Evolutionary conservation across 2,329 filamentous ascomycete species (phyloP).

Genomic region (Pseudogymnoascus sp.): DNA sequence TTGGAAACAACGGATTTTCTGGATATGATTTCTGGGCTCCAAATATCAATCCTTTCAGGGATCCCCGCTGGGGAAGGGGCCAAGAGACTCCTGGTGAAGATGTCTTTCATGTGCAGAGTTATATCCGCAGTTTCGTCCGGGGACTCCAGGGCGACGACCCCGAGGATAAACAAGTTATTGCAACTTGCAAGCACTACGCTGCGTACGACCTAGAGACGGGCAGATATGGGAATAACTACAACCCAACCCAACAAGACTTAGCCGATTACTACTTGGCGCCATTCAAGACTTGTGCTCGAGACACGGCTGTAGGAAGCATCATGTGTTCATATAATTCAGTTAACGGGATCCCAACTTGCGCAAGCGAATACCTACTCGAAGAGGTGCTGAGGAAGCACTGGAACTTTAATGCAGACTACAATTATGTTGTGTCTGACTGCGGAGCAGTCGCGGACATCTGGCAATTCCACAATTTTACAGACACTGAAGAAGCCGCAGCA

Average conservation of each 20-base stretch:
- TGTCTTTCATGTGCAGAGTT: constrained; percentile 40
- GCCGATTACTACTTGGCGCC: constrained; percentile 61
- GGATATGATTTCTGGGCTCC: constrained; percentile 57
- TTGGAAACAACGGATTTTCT: constrained; percentile 50
- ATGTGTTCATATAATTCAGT: constrained; percentile 59
- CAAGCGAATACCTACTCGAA: constrained; percentile 53
- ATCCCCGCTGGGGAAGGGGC: constrained; percentile 56
- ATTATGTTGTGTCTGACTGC: constrained; percentile 60
- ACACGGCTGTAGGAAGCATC: constrained; percentile 46
- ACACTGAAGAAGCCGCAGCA: neutral
- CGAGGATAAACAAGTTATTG: constrained; percentile 39
- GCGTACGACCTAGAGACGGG: constrained; percentile 39
- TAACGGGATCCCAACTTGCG: constrained; percentile 59
- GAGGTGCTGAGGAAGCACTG: constrained; percentile 58
- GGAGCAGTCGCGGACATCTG: constrained; percentile 51
- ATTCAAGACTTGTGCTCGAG: constrained; percentile 53
- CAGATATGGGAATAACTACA: constrained; percentile 47
- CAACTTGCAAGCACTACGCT: constrained; percentile 54
- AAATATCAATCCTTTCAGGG: constrained; percentile 59
- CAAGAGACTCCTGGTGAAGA: constrained; percentile 55
- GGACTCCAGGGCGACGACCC: constrained; percentile 45
- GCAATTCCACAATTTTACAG: neutral
- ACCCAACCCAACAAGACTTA: constrained; percentile 53
- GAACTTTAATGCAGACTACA: constrained; percentile 52
- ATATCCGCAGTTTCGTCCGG: constrained; percentile 45